Base-by-base conservation (phyloP, 495 filamentous ascomycete genomes). In the Aspergillus haitiensis region DNA sequence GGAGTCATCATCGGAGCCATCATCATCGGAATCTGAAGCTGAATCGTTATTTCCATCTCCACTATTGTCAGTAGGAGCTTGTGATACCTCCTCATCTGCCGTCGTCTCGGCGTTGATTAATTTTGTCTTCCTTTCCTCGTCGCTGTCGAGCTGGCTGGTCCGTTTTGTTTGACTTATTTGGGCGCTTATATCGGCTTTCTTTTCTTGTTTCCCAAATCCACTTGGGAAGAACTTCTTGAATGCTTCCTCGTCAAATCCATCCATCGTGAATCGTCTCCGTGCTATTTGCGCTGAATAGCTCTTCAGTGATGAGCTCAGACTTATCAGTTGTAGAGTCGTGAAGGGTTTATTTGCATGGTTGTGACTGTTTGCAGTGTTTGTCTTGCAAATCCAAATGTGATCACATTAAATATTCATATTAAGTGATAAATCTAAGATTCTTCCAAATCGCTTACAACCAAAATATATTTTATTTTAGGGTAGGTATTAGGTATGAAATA, bases 201-300 rank as follows among this genome's bases (percentile, higher is more conserved):
- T 86, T 34, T 83, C 76, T 68, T 89, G 88, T 72, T 93, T 96
- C 34, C 94, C 94, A 65, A 98, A 98, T 9, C 91, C 85, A 0
- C 84, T 79, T 1, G 93, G 93, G 47, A 97, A 74, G 72, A 90
- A 94, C 34, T 84, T 81, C 58, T 90, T 88, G 80, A 97, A 84
- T 32, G 86, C 86, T 55, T 97, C 90, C 72, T 94, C 87, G 56
- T 92, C 88, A 52, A 89, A 87, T 31, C 82, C 86, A 64, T 87
- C 77, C 79, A 81, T 82, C 45, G 50, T 71, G 58, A 42, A 15
- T 10, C 9, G 31, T 37, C 21, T 32, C 9, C 21, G 21, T 27
- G 1, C 21, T 27, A 27, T 27, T 27, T 3, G 21, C 21, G 1
- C 21, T 3, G 21, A 3, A 27, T 27, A 27, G 21, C 21, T 27